Conservation (phyloP, 2,329 filamentous ascomycete species). For the Microcyclosporella mali region DNA sequence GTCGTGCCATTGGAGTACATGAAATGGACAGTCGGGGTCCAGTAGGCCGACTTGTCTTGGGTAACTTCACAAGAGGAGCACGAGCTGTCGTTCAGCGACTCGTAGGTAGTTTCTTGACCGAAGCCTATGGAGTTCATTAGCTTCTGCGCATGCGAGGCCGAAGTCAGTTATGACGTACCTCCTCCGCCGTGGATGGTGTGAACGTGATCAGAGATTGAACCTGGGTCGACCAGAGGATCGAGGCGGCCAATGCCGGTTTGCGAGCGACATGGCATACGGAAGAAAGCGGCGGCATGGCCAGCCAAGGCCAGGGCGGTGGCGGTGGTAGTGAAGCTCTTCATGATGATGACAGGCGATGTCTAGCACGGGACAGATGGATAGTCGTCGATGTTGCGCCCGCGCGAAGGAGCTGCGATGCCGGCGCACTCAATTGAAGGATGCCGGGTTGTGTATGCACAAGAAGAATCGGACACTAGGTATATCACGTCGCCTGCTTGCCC, state of each 20-base stretch:
- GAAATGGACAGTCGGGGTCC: slow-evolving; percentile 73
- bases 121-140: slow-evolving; percentile 51
- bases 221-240: slow-evolving; percentile 67
- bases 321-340: slow-evolving; percentile 21
- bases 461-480: too few relatives aligned
- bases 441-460: too few relatives aligned
- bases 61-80: slow-evolving; percentile 78
- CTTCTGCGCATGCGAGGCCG: background rate
- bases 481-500: too few relatives aligned
- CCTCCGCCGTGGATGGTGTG: slow-evolving; percentile 71
- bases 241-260: slow-evolving; percentile 63
- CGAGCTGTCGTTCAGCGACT: slow-evolving; percentile 57
- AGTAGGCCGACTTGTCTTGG: slow-evolving; percentile 84
- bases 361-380: too few relatives aligned
- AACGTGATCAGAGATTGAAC: slow-evolving; percentile 55
- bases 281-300: slow-evolving; percentile 57
- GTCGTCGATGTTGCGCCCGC: too few relatives aligned
- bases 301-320: slow-evolving; percentile 25
- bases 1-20: slow-evolving; percentile 60
- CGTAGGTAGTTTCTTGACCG: slow-evolving; percentile 49
- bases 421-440: too few relatives aligned
- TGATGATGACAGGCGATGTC: slow-evolving; percentile 11
- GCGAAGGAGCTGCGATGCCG: too few relatives aligned
- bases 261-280: slow-evolving; percentile 80
- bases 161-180: slow-evolving; percentile 50